These are phyloP conservation scores for Phytophthora kernoviae DNA, from an alignment of 352 stramenopile genomes.

Conservation along the genomic window DNA sequence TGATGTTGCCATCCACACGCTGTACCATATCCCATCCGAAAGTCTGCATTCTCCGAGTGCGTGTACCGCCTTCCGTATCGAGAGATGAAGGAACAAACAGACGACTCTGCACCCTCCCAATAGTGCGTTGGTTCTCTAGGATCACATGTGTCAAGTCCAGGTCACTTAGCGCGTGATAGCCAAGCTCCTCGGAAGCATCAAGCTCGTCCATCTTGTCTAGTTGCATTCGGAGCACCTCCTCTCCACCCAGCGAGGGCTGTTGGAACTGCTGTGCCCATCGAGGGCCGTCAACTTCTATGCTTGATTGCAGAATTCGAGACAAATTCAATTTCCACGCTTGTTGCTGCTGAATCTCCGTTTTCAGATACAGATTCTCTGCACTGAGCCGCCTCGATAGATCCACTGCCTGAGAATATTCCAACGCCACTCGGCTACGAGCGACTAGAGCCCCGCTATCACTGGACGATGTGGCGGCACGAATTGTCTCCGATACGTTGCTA, in stretches of 20 bases:
- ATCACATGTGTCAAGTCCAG: constrained; percentile 32
- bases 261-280: constrained; percentile 21
- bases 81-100: constrained; percentile 23
- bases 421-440: neutral
- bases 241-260: constrained; percentile 8
- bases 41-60: constrained; percentile 19
- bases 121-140: constrained; percentile 28
- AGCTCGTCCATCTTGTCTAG: constrained; percentile 21
- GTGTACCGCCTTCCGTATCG: constrained; percentile 16
- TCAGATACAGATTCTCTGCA: constrained; percentile 50
- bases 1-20: constrained; percentile 25
- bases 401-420: constrained; percentile 28
- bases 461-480: neutral
- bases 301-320: constrained; percentile 33
- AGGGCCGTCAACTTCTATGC: constrained; percentile 15
- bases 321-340: constrained; percentile 37
- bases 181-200: constrained; percentile 32
- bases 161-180: constrained; percentile 32
- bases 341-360: constrained; percentile 42
- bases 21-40: constrained; percentile 45
- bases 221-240: constrained; percentile 13
- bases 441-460: neutral
- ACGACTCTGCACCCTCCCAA: constrained; percentile 27
- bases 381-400: constrained; percentile 33
- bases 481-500: neutral